These are phyloP conservation scores for Crepidotus sp. DNA, from an alignment of 1,284 basidiomycete genomes.

Conservation along the genomic window DNA sequence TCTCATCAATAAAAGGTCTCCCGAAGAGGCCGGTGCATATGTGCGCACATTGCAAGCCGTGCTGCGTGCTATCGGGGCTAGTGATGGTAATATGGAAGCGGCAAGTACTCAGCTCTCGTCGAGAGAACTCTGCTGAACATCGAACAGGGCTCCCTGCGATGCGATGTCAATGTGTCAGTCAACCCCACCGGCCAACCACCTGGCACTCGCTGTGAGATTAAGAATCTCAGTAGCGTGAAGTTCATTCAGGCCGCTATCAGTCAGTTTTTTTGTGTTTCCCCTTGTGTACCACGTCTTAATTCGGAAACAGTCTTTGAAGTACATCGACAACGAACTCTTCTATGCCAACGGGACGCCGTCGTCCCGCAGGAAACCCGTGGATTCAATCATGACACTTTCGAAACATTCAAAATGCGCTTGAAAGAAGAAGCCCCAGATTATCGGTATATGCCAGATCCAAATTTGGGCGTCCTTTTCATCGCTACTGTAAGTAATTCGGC, in stretches of 20 bases:
- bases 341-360: slow-evolving; percentile 26
- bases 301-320: slow-evolving; percentile 50
- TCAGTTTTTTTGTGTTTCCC: slow-evolving; percentile 30
- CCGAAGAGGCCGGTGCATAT: slow-evolving; percentile 89
- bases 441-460: slow-evolving; percentile 97
- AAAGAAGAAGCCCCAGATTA: slow-evolving; percentile 97
- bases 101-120: slow-evolving; percentile 32
- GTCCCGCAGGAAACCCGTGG: slow-evolving; percentile 87
- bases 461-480: slow-evolving; percentile 75
- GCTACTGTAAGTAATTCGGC: slow-evolving; percentile 43
- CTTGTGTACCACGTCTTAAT: background rate
- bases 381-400: slow-evolving; percentile 75
- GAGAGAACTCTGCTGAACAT: background rate
- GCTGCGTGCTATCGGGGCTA: slow-evolving; percentile 77
- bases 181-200: slow-evolving; percentile 54
- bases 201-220: slow-evolving; percentile 92
- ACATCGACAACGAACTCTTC: slow-evolving; percentile 57
- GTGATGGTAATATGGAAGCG: slow-evolving; percentile 97
- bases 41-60: slow-evolving; percentile 79
- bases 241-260: slow-evolving; percentile 85
- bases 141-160: slow-evolving; percentile 79
- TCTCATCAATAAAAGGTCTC: slow-evolving; percentile 36
- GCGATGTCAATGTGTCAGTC: slow-evolving; percentile 94
- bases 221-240: slow-evolving; percentile 90
- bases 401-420: slow-evolving; percentile 76